Evolutionary conservation across 208 protist species (phyloP), one percentile per base, ranked within the genome.

Genomic region (Jaenimonas drosophilae): DNA sequence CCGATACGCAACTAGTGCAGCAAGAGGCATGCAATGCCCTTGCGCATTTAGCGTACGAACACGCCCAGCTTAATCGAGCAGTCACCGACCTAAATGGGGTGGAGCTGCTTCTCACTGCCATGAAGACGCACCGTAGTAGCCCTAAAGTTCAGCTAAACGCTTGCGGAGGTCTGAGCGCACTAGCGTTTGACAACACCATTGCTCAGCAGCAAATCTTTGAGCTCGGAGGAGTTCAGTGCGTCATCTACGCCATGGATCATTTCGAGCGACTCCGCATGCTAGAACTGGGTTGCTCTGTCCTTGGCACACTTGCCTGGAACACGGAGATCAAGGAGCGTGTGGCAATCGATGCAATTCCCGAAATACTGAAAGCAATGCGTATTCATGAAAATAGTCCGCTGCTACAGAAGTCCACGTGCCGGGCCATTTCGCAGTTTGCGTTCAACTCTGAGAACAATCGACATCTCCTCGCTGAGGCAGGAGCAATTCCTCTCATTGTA

Each of bases 371-470:
- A 36, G 74, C 76, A 26, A 92, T 95, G 88, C 67, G 75, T 19
- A 59, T 59, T 30, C 79, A 93, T 49, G 64, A 76, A 49, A 52
- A 66, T 49, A 89, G 76, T 48, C 69, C 84, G 16, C 56, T 91
- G 31, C 64, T 95, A 28, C 88, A 95, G 56, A 95, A 95, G 66
- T 92, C 84, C 29, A 91, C 81, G 6, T 93, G 84, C 55, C 67
- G 88, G 38, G 88, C 88, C 46, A 86, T 93, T 40, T 89, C 84
- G 30, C 88, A 95, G 63, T 92, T 95, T 49, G 84, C 88, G 29
- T 95, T 92, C 60, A 93, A 95, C 64, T 91, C 81, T 2, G 79
- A 95, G 48, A 86, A 59, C 45, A 95, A 95, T 47, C 76, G 88
- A 2, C 68, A 86, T 50, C 63, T 91, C 41, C 66, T 95, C 4